Evolutionary conservation across 441 rosid species (phyloP), one percentile per base, ranked within the genome.

Genomic region (Euphorbia celastroides): DNA sequence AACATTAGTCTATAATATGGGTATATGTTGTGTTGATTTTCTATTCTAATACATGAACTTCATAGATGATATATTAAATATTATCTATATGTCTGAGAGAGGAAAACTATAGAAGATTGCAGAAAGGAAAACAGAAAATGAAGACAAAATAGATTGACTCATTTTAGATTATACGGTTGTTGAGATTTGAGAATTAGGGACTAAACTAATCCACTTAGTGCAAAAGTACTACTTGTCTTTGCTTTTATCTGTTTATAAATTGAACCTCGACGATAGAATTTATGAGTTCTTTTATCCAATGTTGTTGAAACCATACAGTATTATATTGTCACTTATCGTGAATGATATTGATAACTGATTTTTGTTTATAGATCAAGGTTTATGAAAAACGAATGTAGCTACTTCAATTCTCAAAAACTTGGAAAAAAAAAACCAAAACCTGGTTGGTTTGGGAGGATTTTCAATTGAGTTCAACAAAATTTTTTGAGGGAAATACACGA

Each of bases 71-170:
- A 46, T n/a, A 34, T 25, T 31, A 19, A 42, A 3, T 10, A 12
- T 50, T 17, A n/a, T n/a, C n/a, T n/a, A 50, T 50, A n/a, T n/a
- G 2, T 16, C 5, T 1, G 4, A 19, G 22, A 42, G 7, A 1
- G 5, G 25, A 50, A 19, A 50, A 50, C 9, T 4, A 50, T 50
- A 50, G 55, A 50, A 50, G 55, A 50, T 56, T 62, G 31, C 32
- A 44, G 60, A 59, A 59, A 20, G 32, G 32, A 72, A 62, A 71
- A 60, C 41, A 44, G 61, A 42, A 32, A 48, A 51, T 31, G 66
- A 25, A 69, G 69, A 66, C 64, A 66, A 23, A 5, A 63, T 57
- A 70, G 22, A 66, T 44, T 22, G 60, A 46, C 57, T 50, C 52
- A 34, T 46, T 74, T 64, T 54, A 31, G 60, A 31, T 73, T 28